Percentiles rank a stretch among this genome's conserved stretches.
phyloP scores from a whole-genome alignment of 768 basidiomycete species.

The Phaeolepiota aurea region DNA sequence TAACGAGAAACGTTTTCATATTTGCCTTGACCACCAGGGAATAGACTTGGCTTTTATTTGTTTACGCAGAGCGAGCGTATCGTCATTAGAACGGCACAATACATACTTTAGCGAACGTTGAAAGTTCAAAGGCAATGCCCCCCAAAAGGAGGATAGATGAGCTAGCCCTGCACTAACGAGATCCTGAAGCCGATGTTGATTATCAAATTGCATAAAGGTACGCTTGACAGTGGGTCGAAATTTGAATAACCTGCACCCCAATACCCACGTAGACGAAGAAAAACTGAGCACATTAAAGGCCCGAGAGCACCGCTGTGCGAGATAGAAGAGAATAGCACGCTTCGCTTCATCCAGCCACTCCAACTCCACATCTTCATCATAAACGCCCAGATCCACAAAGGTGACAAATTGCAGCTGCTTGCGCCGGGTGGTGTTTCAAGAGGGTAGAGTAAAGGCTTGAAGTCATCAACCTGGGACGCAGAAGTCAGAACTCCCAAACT shows the following conservation, averaged over 20 bases:
- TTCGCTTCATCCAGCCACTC: constrained; percentile 33
- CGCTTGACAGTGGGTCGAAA: constrained; percentile 26
- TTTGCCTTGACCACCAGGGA: no score
- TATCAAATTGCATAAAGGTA: constrained; percentile 13
- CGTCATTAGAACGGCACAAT: no score
- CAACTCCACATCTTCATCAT: constrained; percentile 17
- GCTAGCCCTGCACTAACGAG: not conserved
- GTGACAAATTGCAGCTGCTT: constrained; percentile 22
- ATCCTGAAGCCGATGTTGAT: constrained; percentile 12
- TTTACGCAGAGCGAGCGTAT: no score
- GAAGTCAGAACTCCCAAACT: no score
- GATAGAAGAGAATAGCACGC: constrained; percentile 10
- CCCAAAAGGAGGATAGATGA: no score
- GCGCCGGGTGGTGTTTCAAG: no score
- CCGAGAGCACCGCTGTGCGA: not conserved
- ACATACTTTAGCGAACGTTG: no score
- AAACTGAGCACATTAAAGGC: constrained; percentile 6
- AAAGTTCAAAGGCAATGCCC: no score
- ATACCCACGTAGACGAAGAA: constrained; percentile 6
- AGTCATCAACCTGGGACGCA: no score
- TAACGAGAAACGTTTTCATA: no score
- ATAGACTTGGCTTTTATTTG: no score
- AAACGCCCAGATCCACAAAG: constrained; percentile 30
- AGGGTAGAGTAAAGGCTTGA: no score
- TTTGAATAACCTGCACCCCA: constrained; percentile 28